phyloP scores from a whole-genome alignment of 2,329 filamentous ascomycete species.

The Metarhizium guizhouense region DNA sequence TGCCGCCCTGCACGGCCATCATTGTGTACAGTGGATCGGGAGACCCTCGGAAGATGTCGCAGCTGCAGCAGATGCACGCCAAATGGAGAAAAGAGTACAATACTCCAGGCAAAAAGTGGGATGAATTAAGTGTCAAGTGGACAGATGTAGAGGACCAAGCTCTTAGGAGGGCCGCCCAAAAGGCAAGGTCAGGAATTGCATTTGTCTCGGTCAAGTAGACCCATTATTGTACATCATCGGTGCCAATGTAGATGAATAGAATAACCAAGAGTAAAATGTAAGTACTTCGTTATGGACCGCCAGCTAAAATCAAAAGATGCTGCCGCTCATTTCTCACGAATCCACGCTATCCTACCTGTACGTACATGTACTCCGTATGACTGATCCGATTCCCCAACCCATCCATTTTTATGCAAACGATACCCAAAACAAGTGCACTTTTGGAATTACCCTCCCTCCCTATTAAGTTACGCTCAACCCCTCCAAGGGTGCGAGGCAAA shows the following conservation, averaged over 20 bases:
- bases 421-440: background rate
- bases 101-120: slow-evolving; percentile 54
- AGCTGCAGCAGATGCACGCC: slow-evolving; percentile 49
- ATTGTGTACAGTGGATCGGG: slow-evolving; percentile 58
- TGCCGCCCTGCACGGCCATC: slow-evolving; percentile 57
- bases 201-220: slow-evolving; percentile 56
- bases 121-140: slow-evolving; percentile 58
- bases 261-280: background rate
- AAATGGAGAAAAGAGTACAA: slow-evolving; percentile 58
- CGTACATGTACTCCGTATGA: background rate
- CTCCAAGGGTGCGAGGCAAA: background rate
- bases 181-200: slow-evolving; percentile 52
- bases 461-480: background rate
- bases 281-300: background rate
- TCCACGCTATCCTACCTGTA: background rate
- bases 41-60: slow-evolving; percentile 57
- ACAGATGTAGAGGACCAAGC: slow-evolving; percentile 58
- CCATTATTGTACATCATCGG: background rate
- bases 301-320: background rate
- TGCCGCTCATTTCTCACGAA: background rate
- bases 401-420: background rate
- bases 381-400: background rate
- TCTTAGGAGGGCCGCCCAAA: slow-evolving; percentile 45
- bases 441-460: background rate
- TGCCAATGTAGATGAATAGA: background rate